A percentile compares a stretch with the other conserved stretches of the same genome.
phyloP scores from a whole-genome alignment of 768 basidiomycete species.

The Butyriboletus loyo region DNA sequence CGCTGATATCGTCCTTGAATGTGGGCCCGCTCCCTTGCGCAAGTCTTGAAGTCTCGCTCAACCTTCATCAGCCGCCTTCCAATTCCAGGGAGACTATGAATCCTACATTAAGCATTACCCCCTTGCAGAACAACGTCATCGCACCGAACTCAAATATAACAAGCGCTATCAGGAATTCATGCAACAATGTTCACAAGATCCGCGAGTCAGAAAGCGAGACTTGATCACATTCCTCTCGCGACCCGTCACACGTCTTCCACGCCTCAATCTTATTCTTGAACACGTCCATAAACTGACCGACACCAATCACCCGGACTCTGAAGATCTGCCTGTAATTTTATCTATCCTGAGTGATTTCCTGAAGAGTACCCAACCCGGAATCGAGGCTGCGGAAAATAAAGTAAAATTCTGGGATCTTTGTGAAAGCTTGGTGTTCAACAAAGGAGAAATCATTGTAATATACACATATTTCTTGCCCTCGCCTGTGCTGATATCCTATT shows the following conservation, averaged over 20 bases:
- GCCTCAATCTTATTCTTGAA: conserved; percentile 72
- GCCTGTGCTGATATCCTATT: conserved; percentile 3
- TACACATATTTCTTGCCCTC: background rate
- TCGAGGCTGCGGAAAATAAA: conserved; percentile 86
- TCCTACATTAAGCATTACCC: conserved; percentile 88
- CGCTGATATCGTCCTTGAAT: conserved; percentile 81
- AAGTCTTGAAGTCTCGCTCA: conserved; percentile 14
- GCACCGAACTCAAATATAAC: conserved; percentile 71
- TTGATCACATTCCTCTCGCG: conserved; percentile 79
- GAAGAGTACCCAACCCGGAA: conserved; percentile 86
- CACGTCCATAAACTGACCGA: conserved; percentile 66
- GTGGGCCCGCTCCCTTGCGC: conserved; percentile 38
- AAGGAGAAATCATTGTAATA: conserved; percentile 79
- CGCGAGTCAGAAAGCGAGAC: conserved; percentile 71
- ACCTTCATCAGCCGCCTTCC: conserved; percentile 28
- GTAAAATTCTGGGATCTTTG: conserved; percentile 83
- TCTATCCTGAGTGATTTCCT: conserved; percentile 67
- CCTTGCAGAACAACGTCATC: conserved; percentile 77
- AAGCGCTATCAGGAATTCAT: conserved; percentile 65
- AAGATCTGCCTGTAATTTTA: conserved; percentile 70
- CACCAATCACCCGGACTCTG: conserved; percentile 74
- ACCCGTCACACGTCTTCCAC: conserved; percentile 84
- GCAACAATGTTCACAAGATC: conserved; percentile 57
- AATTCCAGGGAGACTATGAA: conserved; percentile 68
- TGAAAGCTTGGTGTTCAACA: conserved; percentile 70